Evolutionary conservation across 345 rosid genomes (phyloP).

Genomic region (Citrus sinensis): DVS_A1.0 CM039163.1:44392001-44392500

Average conservation of each 20-base stretch:
- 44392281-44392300: no score
- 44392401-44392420: neutral
- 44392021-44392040: conserved; percentile 46
- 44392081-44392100: neutral
- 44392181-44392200: no score
- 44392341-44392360: neutral
- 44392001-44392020: conserved; percentile 61
- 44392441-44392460: neutral
- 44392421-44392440: neutral
- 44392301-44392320: neutral
- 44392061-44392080: neutral
- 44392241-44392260: no score
- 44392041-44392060: neutral
- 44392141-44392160: neutral
- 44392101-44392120: neutral
- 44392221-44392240: no score
- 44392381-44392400: neutral
- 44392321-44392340: no score
- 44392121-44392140: neutral
- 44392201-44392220: no score
- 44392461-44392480: neutral
- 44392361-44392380: neutral
- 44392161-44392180: no score
- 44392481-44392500: conserved; percentile 83
- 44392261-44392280: no score